phyloP scores from a whole-genome alignment of 306 rosid species.

The Quercus rubra region DNA sequence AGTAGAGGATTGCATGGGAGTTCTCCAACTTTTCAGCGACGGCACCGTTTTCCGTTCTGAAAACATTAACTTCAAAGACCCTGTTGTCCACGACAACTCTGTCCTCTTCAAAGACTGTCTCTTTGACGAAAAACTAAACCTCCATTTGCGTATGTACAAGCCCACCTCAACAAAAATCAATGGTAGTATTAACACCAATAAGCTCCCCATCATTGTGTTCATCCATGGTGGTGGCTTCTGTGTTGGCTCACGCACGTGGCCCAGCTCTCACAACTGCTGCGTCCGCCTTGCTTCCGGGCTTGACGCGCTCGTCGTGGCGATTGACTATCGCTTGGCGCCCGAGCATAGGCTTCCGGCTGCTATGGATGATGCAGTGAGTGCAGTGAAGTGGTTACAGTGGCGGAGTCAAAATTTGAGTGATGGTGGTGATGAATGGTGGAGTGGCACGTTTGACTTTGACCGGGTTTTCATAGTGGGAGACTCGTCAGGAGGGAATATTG shows the following conservation, averaged over 20 bases:
- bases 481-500: constrained; percentile 92
- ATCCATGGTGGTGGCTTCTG: constrained; percentile 94
- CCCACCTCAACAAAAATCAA: constrained; percentile 23
- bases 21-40: constrained; percentile 75
- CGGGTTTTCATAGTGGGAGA: constrained; percentile 71
- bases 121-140: constrained; percentile 43
- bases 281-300: constrained; percentile 52
- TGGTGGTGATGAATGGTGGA: constrained; percentile 58
- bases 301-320: constrained; percentile 47
- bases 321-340: constrained; percentile 79
- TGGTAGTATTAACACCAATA: background rate
- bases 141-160: constrained; percentile 66
- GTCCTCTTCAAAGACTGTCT: constrained; percentile 50
- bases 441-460: constrained; percentile 46
- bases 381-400: constrained; percentile 63
- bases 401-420: constrained; percentile 36
- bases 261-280: constrained; percentile 76
- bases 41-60: constrained; percentile 64
- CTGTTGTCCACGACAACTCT: constrained; percentile 41
- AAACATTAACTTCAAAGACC: constrained; percentile 40
- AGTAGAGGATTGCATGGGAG: constrained; percentile 92
- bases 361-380: constrained; percentile 61
- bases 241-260: constrained; percentile 81
- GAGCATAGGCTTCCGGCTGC: constrained; percentile 84
- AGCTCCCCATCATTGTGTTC: constrained; percentile 53